Evolutionary conservation across 2,329 filamentous ascomycete genomes (phyloP), one percentile per base, ranked within the genome.

Genomic region (Microdochium paspali): DNA sequence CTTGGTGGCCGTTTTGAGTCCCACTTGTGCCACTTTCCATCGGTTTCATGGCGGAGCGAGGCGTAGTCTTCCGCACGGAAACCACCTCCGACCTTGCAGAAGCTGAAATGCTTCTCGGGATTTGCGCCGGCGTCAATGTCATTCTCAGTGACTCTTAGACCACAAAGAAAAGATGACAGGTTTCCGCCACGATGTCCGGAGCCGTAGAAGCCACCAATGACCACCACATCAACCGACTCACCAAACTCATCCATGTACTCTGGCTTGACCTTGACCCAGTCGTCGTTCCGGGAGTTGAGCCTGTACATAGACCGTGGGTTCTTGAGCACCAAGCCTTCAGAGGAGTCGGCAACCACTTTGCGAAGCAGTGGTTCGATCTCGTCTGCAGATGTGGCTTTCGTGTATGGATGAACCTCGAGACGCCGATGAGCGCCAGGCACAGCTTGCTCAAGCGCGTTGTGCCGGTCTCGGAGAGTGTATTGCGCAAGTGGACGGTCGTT

Each of bases 261-360:
- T 1, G 93, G 93, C 59, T 98, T 98, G 9, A 98, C 90, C 63
- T 98, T 98, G 68, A 96, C 85, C 93, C 93, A 98, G 65, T 95
- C 88, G 56, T 95, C 87, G 58, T 94, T 93, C 44, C 93, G 85
- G 55, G 88, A 87, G 59, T 95, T 95, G 10, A 97, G 74, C 6
- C 81, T 77, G 62, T 98, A 98, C 58, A 80, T 77, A 0, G 90
- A 95, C 4, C 85, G 77, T 7, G 93, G 93, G 53, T 95, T 97
- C 70, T 98, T 98, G 46, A 97, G 69, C 0, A 98, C 90, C 1
- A 97, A 73, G 2, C 93, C 93, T 64, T 97, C 93, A 0, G 87
- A 91, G 0, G 87, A 82, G 53, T 91, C 85, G 2, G 87, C 88
- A 9, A 98, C 84, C 2, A 97, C 87, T 51, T 85, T 81, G 15